Percentiles rank a stretch among this genome's conserved stretches.
These are phyloP conservation scores for Prunus dulcis DNA, from an alignment of 306 rosid species.

Conservation along the genomic window DNA sequence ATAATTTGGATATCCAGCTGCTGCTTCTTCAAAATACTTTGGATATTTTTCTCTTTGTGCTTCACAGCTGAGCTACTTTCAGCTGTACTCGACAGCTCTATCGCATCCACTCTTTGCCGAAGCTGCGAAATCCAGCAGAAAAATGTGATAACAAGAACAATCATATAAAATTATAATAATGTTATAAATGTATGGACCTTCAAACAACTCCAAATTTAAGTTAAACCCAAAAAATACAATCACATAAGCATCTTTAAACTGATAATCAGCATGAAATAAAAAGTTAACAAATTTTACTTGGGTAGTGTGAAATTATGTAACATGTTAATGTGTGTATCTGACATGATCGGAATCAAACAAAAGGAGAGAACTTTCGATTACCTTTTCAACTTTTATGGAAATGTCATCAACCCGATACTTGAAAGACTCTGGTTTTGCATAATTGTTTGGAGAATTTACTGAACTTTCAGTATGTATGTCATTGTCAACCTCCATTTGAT, in stretches of 20 bases:
- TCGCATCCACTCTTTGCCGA: conserved; percentile 57
- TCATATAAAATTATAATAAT: not conserved
- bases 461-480: conserved; percentile 8
- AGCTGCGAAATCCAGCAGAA: conserved; percentile 47
- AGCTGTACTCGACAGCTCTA: conserved; percentile 44
- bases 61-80: conserved; percentile 51
- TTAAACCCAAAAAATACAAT: not conserved
- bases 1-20: conserved; percentile 32
- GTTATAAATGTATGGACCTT: conserved; percentile 1
- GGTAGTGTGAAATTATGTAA: not conserved
- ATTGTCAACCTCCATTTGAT: conserved; percentile 33
- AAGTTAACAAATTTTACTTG: not conserved
- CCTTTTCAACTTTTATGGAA: conserved; percentile 53
- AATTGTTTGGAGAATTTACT: conserved; percentile 19
- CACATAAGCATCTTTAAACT: not conserved
- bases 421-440: conserved; percentile 41
- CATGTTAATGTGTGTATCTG: not conserved
- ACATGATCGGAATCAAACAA: not conserved
- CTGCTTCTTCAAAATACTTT: no score
- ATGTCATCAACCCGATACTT: conserved; percentile 49
- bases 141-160: not conserved
- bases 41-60: conserved; percentile 64
- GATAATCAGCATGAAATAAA: not conserved
- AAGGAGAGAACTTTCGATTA: not conserved
- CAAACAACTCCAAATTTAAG: not conserved